phyloP scores from a whole-genome alignment of 1,139 yeast genomes.

The Hansenula lynferdii region DNA sequence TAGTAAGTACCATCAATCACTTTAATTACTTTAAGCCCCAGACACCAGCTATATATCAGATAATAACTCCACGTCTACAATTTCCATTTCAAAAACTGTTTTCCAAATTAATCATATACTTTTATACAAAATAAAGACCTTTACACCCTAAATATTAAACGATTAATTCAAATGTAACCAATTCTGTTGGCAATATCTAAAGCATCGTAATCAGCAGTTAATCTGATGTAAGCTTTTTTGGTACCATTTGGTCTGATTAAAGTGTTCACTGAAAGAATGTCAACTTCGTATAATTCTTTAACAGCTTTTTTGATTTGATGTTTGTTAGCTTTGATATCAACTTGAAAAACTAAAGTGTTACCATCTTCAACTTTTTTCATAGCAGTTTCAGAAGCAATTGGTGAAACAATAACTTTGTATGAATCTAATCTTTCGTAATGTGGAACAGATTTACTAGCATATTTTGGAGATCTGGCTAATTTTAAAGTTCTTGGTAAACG shows the following conservation, averaged over 20 bases:
- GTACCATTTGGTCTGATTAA: slow-evolving; percentile 98
- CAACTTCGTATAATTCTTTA: slow-evolving; percentile 97
- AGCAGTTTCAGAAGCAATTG: slow-evolving; percentile 98
- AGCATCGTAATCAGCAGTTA: slow-evolving; percentile 99
- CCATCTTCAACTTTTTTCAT: slow-evolving; percentile 99
- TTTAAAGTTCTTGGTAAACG: slow-evolving; percentile 97
- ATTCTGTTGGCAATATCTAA: slow-evolving; percentile 99
- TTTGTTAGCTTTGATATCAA: slow-evolving; percentile 95
- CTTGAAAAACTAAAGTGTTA: slow-evolving; percentile 99
- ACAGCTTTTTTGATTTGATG: slow-evolving; percentile 97
- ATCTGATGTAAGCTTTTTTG: slow-evolving; percentile 99
- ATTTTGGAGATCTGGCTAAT: slow-evolving; percentile 91
- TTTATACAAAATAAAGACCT: slow-evolving; percentile 5
- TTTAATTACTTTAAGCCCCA: no score
- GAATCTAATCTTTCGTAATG: slow-evolving; percentile 97
- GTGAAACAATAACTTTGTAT: slow-evolving; percentile 90
- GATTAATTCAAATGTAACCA: slow-evolving; percentile 78
- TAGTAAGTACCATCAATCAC: no score
- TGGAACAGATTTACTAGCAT: slow-evolving; percentile 94
- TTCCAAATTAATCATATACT: slow-evolving; percentile 8
- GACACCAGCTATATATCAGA: no score
- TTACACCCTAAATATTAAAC: slow-evolving; percentile 1
- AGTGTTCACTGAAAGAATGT: slow-evolving; percentile 91
- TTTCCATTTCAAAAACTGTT: neutral
- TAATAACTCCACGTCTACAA: neutral